Conservation (phyloP, 805 yeast species). For the Candida ortonii region DNA sequence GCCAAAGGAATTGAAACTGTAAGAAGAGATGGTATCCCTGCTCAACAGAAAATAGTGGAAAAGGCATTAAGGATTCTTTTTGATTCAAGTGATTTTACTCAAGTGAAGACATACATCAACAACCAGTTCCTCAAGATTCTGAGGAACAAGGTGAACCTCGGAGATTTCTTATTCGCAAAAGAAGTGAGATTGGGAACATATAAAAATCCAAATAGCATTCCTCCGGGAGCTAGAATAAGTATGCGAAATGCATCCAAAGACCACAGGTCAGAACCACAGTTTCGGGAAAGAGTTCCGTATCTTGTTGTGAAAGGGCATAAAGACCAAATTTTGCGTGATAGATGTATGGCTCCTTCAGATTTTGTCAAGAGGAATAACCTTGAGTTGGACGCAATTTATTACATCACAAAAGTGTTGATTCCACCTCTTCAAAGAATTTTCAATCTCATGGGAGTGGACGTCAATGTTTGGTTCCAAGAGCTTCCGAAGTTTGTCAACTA, state of each 20-base stretch:
- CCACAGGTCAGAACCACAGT: slow-evolving; percentile 78
- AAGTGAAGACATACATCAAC: slow-evolving; percentile 62
- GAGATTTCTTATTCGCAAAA: slow-evolving; percentile 88
- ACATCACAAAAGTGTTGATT: slow-evolving; percentile 75
- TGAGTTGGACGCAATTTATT: slow-evolving; percentile 76
- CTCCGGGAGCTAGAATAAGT: slow-evolving; percentile 92
- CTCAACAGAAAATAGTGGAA: slow-evolving; percentile 81
- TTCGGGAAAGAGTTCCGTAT: slow-evolving; percentile 83
- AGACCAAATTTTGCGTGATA: slow-evolving; percentile 65
- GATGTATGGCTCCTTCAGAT: slow-evolving; percentile 78
- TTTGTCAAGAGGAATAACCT: slow-evolving; percentile 43
- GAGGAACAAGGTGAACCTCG: slow-evolving; percentile 59
- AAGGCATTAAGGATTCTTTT: slow-evolving; percentile 65
- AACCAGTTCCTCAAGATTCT: slow-evolving; percentile 66
- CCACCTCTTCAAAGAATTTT: slow-evolving; percentile 90
- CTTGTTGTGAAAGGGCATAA: slow-evolving; percentile 59
- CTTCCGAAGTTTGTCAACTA: slow-evolving; percentile 45
- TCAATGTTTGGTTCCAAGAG: slow-evolving; percentile 70
- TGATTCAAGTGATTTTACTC: slow-evolving; percentile 66
- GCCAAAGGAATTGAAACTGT: slow-evolving; percentile 97
- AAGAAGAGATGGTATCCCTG: slow-evolving; percentile 91
- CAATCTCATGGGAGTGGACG: slow-evolving; percentile 77
- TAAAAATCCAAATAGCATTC: slow-evolving; percentile 66
- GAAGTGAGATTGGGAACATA: slow-evolving; percentile 85
- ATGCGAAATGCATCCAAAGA: slow-evolving; percentile 60